Conservation (phyloP, 1,284 basidiomycete genomes). For the Ganoderma boninense region DNA sequence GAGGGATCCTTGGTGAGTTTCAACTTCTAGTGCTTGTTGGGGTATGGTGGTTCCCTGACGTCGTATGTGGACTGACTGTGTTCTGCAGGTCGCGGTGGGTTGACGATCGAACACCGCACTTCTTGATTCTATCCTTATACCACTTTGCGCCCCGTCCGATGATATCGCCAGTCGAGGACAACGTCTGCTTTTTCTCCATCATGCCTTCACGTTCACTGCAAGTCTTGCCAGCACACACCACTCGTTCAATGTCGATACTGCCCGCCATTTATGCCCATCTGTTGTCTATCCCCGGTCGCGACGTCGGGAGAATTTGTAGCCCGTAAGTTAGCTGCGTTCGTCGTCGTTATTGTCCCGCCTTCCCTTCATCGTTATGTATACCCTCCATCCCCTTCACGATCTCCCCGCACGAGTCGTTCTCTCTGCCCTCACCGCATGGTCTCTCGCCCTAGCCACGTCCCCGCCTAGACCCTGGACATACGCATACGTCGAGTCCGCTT, state of each 20-base stretch:
- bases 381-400: background rate
- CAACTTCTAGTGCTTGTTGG: background rate
- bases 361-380: background rate
- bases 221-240: background rate
- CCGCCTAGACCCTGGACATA: background rate
- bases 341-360: background rate
- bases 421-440: background rate
- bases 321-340: slow-evolving; percentile 5
- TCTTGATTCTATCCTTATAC: slow-evolving; percentile 5
- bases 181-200: background rate
- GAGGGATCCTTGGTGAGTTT: slow-evolving; percentile 11
- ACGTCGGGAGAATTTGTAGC: background rate
- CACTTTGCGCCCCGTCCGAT: background rate
- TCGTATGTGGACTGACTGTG: background rate
- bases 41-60: background rate
- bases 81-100: background rate
- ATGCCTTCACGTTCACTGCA: background rate
- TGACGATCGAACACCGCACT: background rate
- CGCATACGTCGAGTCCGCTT: background rate
- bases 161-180: background rate
- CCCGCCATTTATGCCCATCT: background rate
- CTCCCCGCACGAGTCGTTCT: background rate
- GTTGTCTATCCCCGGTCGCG: background rate
- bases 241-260: background rate
- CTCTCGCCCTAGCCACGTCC: background rate